Evolutionary conservation across 805 yeast species (phyloP).

Genomic region (Kuraishia cidri): DNA sequence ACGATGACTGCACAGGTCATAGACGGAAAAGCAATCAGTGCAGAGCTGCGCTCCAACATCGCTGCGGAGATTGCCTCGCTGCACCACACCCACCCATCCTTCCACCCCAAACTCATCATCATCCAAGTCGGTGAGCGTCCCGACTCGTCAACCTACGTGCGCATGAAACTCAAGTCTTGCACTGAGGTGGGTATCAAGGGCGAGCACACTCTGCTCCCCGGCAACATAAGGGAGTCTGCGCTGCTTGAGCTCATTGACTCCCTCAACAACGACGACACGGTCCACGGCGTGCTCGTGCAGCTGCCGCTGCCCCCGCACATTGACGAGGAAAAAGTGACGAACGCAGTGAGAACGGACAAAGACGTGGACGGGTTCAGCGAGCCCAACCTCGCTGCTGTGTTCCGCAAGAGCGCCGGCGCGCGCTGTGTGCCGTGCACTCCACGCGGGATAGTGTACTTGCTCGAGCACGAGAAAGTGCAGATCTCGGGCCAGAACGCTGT

Average conservation of each 20-base stretch:
- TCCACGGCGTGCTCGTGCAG: constrained; percentile 72
- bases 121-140: constrained; percentile 73
- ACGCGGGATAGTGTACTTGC: constrained; percentile 62
- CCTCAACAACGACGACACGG: constrained; percentile 48
- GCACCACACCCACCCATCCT: constrained; percentile 37
- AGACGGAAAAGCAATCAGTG: constrained; percentile 51
- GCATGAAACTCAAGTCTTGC: constrained; percentile 75
- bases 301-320: constrained; percentile 69
- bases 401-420: constrained; percentile 67
- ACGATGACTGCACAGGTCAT: constrained; percentile 20
- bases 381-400: constrained; percentile 66
- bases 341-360: constrained; percentile 54
- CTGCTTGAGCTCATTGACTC: constrained; percentile 42
- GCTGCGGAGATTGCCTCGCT: constrained; percentile 33
- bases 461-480: constrained; percentile 45
- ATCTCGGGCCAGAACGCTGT: constrained; percentile 69
- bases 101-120: constrained; percentile 59
- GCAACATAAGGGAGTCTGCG: constrained; percentile 43
- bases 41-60: constrained; percentile 39
- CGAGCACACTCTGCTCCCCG: constrained; percentile 50
- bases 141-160: constrained; percentile 75
- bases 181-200: constrained; percentile 60
- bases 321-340: constrained; percentile 59
- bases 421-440: constrained; percentile 78
- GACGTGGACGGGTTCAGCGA: constrained; percentile 85